These are phyloP conservation scores for Prunus yedoensis DNA, from an alignment of 331 rosid genomes.

Conservation along the genomic window DNA sequence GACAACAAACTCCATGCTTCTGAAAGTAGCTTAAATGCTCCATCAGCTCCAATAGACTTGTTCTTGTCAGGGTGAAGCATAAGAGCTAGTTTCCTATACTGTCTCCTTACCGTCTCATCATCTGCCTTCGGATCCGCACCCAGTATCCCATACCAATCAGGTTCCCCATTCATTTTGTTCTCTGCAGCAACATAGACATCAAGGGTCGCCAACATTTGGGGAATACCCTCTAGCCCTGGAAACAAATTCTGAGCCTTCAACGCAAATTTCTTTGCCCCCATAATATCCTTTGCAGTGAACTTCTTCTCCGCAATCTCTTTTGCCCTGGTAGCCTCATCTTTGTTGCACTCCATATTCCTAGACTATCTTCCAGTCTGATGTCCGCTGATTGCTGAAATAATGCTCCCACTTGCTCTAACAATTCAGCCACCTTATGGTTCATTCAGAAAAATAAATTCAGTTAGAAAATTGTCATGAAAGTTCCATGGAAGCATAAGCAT, in stretches of 20 bases:
- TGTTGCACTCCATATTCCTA: slow-evolving; percentile 42
- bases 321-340: slow-evolving; percentile 43
- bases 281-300: slow-evolving; percentile 27
- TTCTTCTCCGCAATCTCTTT: slow-evolving; percentile 47
- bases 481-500: background rate
- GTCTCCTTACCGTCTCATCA: slow-evolving; percentile 37
- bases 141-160: slow-evolving; percentile 45
- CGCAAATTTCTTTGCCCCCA: slow-evolving; percentile 43
- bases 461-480: background rate
- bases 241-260: slow-evolving; percentile 42
- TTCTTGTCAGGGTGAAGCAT: slow-evolving; percentile 48
- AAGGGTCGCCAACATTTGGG: slow-evolving; percentile 37
- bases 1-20: slow-evolving; percentile 50
- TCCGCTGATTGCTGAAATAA: background rate
- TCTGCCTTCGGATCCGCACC: slow-evolving; percentile 39
- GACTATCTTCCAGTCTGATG: background rate
- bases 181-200: slow-evolving; percentile 36
- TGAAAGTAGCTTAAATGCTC: slow-evolving; percentile 39
- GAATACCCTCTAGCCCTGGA: slow-evolving; percentile 42
- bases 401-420: slow-evolving; percentile 17
- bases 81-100: slow-evolving; percentile 37
- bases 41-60: slow-evolving; percentile 41
- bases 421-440: slow-evolving; percentile 10
- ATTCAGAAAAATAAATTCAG: background rate
- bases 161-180: slow-evolving; percentile 37